Evolutionary conservation across 176 grass and related monocot genomes (phyloP).

Genomic region (Eragrostis curvula): DNA sequence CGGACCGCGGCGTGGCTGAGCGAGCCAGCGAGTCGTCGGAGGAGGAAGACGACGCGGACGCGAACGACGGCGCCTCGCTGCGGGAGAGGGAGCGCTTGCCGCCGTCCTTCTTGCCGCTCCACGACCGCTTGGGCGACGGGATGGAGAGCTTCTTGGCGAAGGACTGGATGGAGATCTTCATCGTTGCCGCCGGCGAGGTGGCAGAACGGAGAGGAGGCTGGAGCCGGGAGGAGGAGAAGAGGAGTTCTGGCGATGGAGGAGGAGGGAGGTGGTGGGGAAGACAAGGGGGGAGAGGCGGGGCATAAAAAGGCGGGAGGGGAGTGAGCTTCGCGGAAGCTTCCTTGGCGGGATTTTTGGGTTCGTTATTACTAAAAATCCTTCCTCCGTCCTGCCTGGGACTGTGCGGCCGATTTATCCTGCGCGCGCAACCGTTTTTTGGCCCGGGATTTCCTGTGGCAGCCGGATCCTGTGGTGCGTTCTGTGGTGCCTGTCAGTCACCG

Average conservation of each 20-base stretch:
- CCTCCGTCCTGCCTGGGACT: not conserved
- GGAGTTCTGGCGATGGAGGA: not conserved
- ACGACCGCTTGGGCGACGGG: slow-evolving; percentile 47
- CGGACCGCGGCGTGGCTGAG: slow-evolving; percentile 53
- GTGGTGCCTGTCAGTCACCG: not conserved
- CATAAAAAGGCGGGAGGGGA: slow-evolving; percentile 42
- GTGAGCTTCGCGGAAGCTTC: slow-evolving; percentile 71
- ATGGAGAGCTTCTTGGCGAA: slow-evolving; percentile 59
- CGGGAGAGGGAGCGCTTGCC: slow-evolving; percentile 55
- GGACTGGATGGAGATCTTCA: slow-evolving; percentile 79
- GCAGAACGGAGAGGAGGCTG: not conserved
- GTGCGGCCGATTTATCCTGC: slow-evolving; percentile 17
- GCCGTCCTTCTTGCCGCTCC: slow-evolving; percentile 20
- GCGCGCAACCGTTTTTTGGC: slow-evolving; percentile 21
- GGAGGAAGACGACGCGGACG: slow-evolving; percentile 44
- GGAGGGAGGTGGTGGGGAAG: too few relatives aligned
- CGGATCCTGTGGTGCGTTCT: not conserved
- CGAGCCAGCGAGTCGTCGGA: slow-evolving; percentile 40
- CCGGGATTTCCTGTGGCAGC: slow-evolving; percentile 29
- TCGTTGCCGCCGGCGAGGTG: not conserved
- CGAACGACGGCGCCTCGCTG: slow-evolving; percentile 56
- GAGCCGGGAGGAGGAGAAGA: not conserved
- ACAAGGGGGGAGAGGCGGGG: not conserved
- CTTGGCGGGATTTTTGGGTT: slow-evolving; percentile 28
- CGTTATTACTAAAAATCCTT: not conserved